Evolutionary conservation across 2,329 filamentous ascomycete species (phyloP).

Genomic region (Podosphaera leucotricha): DNA sequence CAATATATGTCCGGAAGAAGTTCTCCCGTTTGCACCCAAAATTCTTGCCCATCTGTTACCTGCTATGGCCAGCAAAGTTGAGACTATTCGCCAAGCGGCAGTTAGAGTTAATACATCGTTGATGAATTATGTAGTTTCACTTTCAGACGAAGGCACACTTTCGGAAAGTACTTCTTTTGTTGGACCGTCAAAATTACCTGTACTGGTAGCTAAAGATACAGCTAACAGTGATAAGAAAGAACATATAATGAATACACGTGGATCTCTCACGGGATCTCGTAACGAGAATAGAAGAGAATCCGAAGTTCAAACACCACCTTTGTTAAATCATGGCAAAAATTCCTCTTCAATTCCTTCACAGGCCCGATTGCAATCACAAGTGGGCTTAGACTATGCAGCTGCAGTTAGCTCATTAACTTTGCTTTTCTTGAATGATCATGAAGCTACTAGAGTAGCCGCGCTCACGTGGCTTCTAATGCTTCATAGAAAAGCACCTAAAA

Average conservation of each 20-base stretch:
- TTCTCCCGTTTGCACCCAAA: conserved; percentile 80
- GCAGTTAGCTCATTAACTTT: conserved; percentile 83
- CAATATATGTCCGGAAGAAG: conserved; percentile 91
- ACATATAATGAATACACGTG: conserved; percentile 13
- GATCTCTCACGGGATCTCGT: conserved; percentile 21
- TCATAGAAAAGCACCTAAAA: conserved; percentile 79
- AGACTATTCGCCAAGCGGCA: conserved; percentile 71
- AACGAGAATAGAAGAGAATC: conserved; percentile 27
- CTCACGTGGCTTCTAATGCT: conserved; percentile 96
- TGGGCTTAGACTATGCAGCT: conserved; percentile 83
- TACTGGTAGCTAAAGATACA: conserved; percentile 17
- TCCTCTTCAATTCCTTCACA: conserved; percentile 15
- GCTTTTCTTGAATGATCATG: conserved; percentile 88
- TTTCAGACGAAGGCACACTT: conserved; percentile 40
- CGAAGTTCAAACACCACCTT: conserved; percentile 26
- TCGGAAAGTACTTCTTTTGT: conserved; percentile 18
- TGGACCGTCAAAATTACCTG: conserved; percentile 19
- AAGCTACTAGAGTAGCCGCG: conserved; percentile 81
- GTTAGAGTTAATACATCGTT: conserved; percentile 73
- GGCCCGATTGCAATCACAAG: conserved; percentile 26
- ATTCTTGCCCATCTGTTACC: conserved; percentile 80
- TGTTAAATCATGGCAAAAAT: conserved; percentile 8
- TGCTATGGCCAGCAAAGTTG: conserved; percentile 77
- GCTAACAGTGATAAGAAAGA: conserved; percentile 14
- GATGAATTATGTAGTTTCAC: conserved; percentile 81